Base-by-base conservation (phyloP, 345 rosid species). In the Trapa incisa region DNA sequence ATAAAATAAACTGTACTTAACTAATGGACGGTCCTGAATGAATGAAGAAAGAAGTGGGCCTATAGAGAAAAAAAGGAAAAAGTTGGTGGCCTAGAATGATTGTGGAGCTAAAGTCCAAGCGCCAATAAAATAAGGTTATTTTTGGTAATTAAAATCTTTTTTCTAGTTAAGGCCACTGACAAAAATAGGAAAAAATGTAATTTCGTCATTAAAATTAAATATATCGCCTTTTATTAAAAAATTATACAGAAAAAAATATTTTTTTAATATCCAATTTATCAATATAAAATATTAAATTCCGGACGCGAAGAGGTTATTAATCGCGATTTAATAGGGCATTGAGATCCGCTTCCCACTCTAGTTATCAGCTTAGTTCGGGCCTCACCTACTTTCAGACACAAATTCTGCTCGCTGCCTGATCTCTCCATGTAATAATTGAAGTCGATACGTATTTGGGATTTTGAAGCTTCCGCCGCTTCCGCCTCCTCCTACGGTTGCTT, bases 241-340 rank as follows among this genome's bases (percentile, higher is more conserved):
- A 41, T 2, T 41, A 4, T 3, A 41, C 43, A 41, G 7, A 41
- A 41, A 41, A 41, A 41, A 41, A 3, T 41, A 41, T 41, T 50
- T 50, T 50, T 16, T 2, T 50, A 13, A 14, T 50, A 22, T 50
- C 54, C 14, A 50, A 13, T 50, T 50, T 3, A 3, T 9, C 5
- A 50, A 13, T 45, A 45, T 2, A 7, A 50, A 13, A 14, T 16
- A 50, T 45, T 50, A 50, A 50, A 15, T 50, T n/a, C 16, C 63
- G 63, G 63, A 58, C 63, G 63, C 63, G 37, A 58, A 58, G 37
- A n/a, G 13, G 33, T 11, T 22, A 58, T 58, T 29, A 58, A 58
- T n/a, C 15, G 37, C 38, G 63, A 38, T 11, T 32, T 6, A 58
- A 33, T 32, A 57, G 37, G 63, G 63, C 37, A 38, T 58, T 58